These are phyloP conservation scores for Monosporascus sp. DNA, from an alignment of 2,329 filamentous ascomycete genomes.

Conservation along the genomic window DNA sequence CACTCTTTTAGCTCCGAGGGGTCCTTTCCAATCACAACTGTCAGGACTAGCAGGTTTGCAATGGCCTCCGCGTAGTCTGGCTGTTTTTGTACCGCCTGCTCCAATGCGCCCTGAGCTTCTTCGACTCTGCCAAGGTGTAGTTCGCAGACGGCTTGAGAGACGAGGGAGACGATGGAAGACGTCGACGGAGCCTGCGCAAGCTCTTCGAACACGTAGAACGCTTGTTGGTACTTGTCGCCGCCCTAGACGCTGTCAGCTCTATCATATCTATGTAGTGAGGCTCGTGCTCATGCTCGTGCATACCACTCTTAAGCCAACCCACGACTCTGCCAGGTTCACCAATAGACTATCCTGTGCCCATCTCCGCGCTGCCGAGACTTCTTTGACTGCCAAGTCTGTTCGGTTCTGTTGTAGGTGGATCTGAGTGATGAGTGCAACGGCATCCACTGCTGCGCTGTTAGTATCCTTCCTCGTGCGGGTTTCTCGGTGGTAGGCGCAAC, in stretches of 20 bases:
- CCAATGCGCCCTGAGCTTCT: constrained; percentile 81
- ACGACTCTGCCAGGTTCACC: constrained; percentile 91
- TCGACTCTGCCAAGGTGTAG: constrained; percentile 83
- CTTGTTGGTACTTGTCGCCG: constrained; percentile 91
- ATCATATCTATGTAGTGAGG: too few relatives aligned
- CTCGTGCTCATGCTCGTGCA: constrained; percentile 21
- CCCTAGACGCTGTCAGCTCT: constrained; percentile 48
- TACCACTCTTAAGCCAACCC: constrained; percentile 86
- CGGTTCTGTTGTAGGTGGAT: constrained; percentile 91
- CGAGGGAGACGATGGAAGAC: constrained; percentile 68
- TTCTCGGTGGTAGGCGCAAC: constrained; percentile 27
- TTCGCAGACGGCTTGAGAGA: constrained; percentile 87
- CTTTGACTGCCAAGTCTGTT: constrained; percentile 83
- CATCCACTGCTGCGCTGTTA: constrained; percentile 50
- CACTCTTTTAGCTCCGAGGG: constrained; percentile 58
- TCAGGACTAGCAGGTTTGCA: constrained; percentile 78
- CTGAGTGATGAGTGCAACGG: constrained; percentile 83
- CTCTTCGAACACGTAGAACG: constrained; percentile 97
- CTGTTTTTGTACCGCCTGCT: constrained; percentile 73
- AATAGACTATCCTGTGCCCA: constrained; percentile 95
- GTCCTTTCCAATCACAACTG: constrained; percentile 71
- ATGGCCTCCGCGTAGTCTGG: constrained; percentile 68
- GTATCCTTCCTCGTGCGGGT: background rate
- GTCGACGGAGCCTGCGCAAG: constrained; percentile 82
- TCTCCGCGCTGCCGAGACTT: constrained; percentile 77